Conservation (phyloP, 805 yeast genomes). For the Blastobotrys robertii region DNA sequence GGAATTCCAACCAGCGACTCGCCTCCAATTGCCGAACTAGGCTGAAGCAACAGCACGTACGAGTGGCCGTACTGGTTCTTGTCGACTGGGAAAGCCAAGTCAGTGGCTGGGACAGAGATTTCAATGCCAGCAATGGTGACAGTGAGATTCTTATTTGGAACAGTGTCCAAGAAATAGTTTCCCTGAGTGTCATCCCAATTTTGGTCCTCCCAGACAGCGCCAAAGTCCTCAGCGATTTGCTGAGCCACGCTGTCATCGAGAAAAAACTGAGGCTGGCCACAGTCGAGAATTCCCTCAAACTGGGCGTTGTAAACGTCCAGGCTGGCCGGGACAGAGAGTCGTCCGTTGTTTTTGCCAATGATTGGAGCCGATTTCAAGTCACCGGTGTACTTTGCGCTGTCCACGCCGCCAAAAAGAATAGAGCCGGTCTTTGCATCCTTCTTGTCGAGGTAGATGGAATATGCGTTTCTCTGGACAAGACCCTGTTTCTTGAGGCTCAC, state of each 20-base stretch:
- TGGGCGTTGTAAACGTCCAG: constrained; percentile 2
- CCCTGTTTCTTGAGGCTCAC: constrained; percentile 31
- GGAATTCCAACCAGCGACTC: constrained; percentile 29
- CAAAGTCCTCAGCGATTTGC: constrained; percentile 1
- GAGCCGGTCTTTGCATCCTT: constrained; percentile 27
- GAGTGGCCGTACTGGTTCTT: too few species aligned
- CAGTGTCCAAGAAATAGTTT: too few species aligned
- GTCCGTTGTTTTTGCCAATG: constrained; percentile 23
- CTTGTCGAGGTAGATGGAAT: constrained; percentile 38
- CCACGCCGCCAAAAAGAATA: constrained; percentile 36
- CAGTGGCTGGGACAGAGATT: constrained; percentile 20
- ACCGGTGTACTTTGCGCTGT: constrained; percentile 8
- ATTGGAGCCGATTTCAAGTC: constrained; percentile 26
- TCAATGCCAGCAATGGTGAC: constrained; percentile 16
- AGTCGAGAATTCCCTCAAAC: constrained; percentile 31
- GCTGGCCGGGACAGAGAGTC: constrained; percentile 10
- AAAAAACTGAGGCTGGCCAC: constrained; percentile 42
- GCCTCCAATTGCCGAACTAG: constrained; percentile 28
- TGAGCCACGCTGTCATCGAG: constrained; percentile 28
- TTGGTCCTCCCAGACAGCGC: not conserved
- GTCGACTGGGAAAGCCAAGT: constrained; percentile 1
- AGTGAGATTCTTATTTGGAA: too few species aligned
- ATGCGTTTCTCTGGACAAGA: constrained; percentile 30
- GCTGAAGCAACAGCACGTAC: too few species aligned
- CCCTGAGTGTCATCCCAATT: too few species aligned